Evolutionary conservation across 805 yeast species (phyloP), one percentile per base, ranked within the genome.

Genomic region (Saturnispora sekii): DNA sequence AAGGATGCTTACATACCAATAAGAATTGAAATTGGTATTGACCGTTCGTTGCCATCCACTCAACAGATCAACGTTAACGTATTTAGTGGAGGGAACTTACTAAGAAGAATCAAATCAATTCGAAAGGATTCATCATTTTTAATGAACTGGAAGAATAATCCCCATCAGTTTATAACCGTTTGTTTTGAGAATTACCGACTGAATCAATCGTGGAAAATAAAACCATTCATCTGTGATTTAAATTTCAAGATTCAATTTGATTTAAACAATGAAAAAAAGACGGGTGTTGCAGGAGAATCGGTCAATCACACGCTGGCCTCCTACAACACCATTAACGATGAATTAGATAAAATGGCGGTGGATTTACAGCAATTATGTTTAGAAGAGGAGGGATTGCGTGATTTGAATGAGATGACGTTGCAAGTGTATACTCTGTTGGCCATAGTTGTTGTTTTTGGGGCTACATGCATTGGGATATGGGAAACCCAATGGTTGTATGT

Each of bases 181-280:
- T 62, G 66, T 43, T 61, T 61, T 43, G 66, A 62, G 40, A 62
- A 57, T 37, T 38, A 51, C 14, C 55, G 53, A 43, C 35, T 52
- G 31, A 62, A 62, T 45, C 53, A 53, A 38, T 60, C 64, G 2
- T 60, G 64, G 64, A 58, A 45, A 40, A 45, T 56, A 1, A 35
- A 33, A 15, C 55, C 56, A 46, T 55, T 14, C 52, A 54, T 34
- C 54, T 54, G 5, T 21, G 26, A 21, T 21, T 21, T 21, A 21
- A 21, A 21, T 21, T 21, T 21, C 26, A 21, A 21, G 26, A 21
- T 21, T 8, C 26, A 21, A 21, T 21, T 21, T 21, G 26, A 8
- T 21, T 8, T 21, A 21, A 21, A 21, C 26, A 4, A 18, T 18
- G 26, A 6, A 21, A 21, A 21, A 21, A 21, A 4, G 26, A 5